Percentiles rank a stretch among this genome's conserved stretches.
Evolutionary conservation across 805 yeast genomes (phyloP).

Genomic region (Hanseniaspora hatyaiensis): DNA sequence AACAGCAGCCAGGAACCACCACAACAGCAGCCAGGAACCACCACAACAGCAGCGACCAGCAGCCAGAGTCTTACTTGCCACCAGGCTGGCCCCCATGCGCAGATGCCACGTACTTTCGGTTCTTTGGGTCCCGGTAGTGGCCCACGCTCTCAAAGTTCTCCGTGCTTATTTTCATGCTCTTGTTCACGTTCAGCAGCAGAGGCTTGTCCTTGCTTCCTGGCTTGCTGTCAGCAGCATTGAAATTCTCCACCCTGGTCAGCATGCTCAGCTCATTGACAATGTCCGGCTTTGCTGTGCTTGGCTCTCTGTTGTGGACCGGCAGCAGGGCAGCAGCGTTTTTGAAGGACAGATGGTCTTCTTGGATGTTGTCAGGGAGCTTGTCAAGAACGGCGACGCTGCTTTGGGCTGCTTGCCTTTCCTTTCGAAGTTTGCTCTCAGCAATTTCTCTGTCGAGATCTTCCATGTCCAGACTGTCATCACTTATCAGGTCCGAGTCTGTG

Average conservation of each 20-base stretch:
- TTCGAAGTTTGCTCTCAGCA: constrained; percentile 10
- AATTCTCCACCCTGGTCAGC: background rate
- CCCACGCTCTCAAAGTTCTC: constrained; percentile 13
- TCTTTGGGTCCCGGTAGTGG: constrained; percentile 7
- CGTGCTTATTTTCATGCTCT: constrained; percentile 12
- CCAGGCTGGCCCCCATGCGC: no score
- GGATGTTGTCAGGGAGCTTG: background rate
- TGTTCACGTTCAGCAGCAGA: constrained; percentile 2
- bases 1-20: no score
- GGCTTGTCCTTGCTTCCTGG: background rate
- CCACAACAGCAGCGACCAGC: no score
- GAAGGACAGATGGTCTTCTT: constrained; percentile 4
- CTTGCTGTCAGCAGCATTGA: background rate
- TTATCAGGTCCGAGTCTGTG: constrained; percentile 2
- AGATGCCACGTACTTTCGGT: constrained; percentile 12
- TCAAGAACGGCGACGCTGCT: background rate
- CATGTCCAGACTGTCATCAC: constrained; percentile 14
- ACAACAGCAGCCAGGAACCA: no score
- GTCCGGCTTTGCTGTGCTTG: no score
- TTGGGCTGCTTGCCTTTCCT: constrained; percentile 1
- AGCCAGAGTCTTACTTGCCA: no score
- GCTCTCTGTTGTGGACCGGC: no score
- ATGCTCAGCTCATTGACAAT: constrained; percentile 1
- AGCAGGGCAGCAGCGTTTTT: constrained; percentile 13
- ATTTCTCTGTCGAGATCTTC: constrained; percentile 15